A percentile compares a stretch with the other conserved stretches of the same genome.
These are phyloP conservation scores for Cordyceps javanica DNA, from an alignment of 2,329 filamentous ascomycete species.

Conservation along the genomic window DNA sequence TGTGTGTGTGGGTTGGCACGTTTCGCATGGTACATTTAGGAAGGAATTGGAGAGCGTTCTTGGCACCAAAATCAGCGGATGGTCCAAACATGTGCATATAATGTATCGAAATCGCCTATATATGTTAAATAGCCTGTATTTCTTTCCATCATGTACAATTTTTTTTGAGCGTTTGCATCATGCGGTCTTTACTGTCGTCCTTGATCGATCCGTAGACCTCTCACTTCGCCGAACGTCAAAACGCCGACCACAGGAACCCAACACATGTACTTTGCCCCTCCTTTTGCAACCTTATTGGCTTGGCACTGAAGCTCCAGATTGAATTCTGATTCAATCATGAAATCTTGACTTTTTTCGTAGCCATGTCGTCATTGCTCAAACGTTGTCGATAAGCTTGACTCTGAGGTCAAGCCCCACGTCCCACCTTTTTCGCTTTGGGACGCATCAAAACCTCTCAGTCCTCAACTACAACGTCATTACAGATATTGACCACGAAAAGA, in stretches of 20 bases:
- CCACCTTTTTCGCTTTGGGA: neutral
- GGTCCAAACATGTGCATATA: neutral
- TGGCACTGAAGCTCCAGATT: too few species aligned
- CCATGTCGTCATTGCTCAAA: constrained; percentile 3
- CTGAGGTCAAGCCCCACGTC: neutral
- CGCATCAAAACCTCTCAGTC: constrained; percentile 3
- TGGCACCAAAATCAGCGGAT: neutral
- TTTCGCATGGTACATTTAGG: neutral
- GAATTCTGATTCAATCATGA: neutral
- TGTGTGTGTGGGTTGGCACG: neutral
- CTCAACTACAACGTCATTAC: neutral
- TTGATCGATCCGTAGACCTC: neutral
- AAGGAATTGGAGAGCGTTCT: neutral
- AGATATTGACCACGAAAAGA: neutral
- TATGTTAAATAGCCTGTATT: constrained; percentile 1
- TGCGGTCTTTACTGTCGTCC: too few species aligned
- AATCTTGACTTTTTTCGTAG: neutral
- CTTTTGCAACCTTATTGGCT: too few species aligned
- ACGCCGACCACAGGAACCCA: neutral
- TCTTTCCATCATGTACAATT: constrained; percentile 3
- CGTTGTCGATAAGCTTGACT: neutral
- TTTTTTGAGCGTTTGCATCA: neutral
- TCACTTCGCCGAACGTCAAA: neutral
- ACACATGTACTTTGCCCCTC: too few species aligned
- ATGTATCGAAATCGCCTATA: neutral